Evolutionary conservation across 2,329 filamentous ascomycete genomes (phyloP), one percentile per base, ranked within the genome.

Genomic region (Verticillium klebahnii): DNA sequence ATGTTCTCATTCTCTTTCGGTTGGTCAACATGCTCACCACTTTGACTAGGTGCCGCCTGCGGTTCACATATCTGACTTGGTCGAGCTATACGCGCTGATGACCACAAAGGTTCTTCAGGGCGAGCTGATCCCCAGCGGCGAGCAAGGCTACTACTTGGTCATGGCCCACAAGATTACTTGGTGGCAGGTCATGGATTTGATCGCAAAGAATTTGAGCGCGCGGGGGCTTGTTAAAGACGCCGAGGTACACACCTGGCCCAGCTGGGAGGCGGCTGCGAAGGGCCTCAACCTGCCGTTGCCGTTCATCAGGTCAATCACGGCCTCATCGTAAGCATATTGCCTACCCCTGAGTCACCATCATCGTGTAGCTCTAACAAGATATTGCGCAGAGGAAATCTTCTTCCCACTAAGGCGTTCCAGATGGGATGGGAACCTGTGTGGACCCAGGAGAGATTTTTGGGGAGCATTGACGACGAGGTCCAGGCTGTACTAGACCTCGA

Each of bases 141-240:
- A 69, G 17, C 61, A 74, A 0, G 73, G 75, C 1, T 76, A 75
- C 61, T 74, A 74, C 61, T 75, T 76, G 50, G 67, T 67, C 4
- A 58, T 69, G 14, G 69, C 69, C 3, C 72, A 77, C 39, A 65
- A 63, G 8, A 56, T 63, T 0, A 60, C 66, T 9, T 73, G 69
- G 68, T 74, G 71, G 72, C 67, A 69, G 1, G 57, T 73, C 31
- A 67, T 71, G 68, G 61, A 73, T 1, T 60, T 64, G 7, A 61
- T 77, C 9, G 69, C 72, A 0, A 23, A 65, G 29, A 61, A 57
- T 0, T 61, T 77, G 12, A 40, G 74, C 12, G 64, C 67, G 1
- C 71, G 71, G 2, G 71, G 70, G 6, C 69, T 76, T 5, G 68
- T 75, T 0, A 56, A 61, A 0, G 64, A 72, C 1, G 63, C 71